These are phyloP conservation scores for Debaryomyces fabryi DNA, from an alignment of 1,139 yeast species.

Conservation along the genomic window DNA sequence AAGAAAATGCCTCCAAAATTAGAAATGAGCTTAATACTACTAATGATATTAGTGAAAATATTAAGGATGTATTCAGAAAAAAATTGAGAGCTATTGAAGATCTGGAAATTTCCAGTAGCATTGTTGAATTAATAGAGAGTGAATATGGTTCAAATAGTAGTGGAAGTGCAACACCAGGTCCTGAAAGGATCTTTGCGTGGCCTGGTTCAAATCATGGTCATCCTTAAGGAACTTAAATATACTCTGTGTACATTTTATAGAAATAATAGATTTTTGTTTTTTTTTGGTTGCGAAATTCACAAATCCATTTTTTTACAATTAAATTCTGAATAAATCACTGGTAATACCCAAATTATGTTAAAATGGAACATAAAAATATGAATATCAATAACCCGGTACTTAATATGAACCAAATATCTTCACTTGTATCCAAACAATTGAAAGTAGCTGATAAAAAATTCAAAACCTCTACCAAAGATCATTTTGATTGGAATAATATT, in stretches of 20 bases:
- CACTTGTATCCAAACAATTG: constrained; percentile 18
- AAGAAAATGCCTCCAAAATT: constrained; percentile 33
- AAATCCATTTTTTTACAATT: constrained; percentile 1
- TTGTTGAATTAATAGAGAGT: constrained; percentile 23
- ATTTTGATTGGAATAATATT: constrained; percentile 30
- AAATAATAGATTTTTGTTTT: constrained; percentile 1
- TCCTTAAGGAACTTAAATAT: constrained; percentile 34
- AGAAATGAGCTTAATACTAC: constrained; percentile 12
- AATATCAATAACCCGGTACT: not conserved
- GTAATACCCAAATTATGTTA: not conserved
- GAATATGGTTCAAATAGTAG: constrained; percentile 22
- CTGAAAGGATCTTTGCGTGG: constrained; percentile 60
- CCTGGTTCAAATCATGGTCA: constrained; percentile 71
- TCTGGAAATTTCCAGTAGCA: constrained; percentile 17
- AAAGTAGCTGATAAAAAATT: constrained; percentile 20
- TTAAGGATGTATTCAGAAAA: constrained; percentile 17
- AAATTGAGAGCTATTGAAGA: constrained; percentile 24
- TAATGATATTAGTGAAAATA: constrained; percentile 14
- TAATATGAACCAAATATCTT: constrained; percentile 14
- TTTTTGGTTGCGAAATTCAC: constrained; percentile 13
- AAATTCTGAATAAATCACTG: not conserved
- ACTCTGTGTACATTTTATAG: constrained; percentile 7
- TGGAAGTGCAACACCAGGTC: constrained; percentile 33
- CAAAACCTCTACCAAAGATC: constrained; percentile 15
- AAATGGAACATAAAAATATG: not conserved